Percentiles rank a stretch among this genome's conserved stretches.
phyloP scores from a whole-genome alignment of 495 filamentous ascomycete genomes.

The Friedmanniomyces simplex region DNA sequence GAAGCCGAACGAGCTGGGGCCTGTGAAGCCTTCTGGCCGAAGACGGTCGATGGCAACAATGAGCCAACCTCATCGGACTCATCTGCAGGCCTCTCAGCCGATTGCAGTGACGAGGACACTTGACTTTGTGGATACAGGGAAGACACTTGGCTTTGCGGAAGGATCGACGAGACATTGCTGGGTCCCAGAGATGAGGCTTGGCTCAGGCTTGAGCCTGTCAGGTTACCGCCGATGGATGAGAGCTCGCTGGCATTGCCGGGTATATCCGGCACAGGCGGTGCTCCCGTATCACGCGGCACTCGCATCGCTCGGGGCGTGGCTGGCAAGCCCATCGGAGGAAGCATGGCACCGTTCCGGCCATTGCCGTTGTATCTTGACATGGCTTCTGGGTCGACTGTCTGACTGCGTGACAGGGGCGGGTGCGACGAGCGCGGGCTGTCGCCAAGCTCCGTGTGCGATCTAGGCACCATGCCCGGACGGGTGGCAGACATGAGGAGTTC shows the following conservation, averaged over 20 bases:
- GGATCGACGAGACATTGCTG: background rate
- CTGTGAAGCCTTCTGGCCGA: conserved; percentile 19
- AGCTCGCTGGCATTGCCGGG: conserved; percentile 38
- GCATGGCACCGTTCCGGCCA: background rate
- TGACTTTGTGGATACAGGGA: background rate
- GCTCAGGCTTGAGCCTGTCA: conserved; percentile 13
- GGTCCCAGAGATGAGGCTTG: background rate
- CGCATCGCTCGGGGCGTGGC: conserved; percentile 81
- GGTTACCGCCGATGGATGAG: conserved; percentile 13
- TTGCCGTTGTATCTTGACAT: conserved; percentile 16
- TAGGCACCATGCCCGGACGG: conserved; percentile 23
- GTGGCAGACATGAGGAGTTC: conserved; percentile 35
- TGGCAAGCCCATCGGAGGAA: conserved; percentile 53
- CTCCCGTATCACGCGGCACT: conserved; percentile 50
- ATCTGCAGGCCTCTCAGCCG: background rate
- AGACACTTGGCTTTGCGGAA: background rate
- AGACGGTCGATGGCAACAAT: conserved; percentile 27
- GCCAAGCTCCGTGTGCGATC: conserved; percentile 31
- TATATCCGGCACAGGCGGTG: conserved; percentile 57
- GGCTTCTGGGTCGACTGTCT: conserved; percentile 22
- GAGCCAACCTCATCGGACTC: conserved; percentile 19
- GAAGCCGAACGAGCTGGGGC: conserved; percentile 28
- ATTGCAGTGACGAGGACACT: background rate
- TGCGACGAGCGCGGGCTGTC: conserved; percentile 26
- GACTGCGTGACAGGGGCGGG: conserved; percentile 20